Evolutionary conservation across 1,139 yeast species (phyloP), one percentile per base, ranked within the genome.

Genomic region (Blastobotrys aristatus): DNA sequence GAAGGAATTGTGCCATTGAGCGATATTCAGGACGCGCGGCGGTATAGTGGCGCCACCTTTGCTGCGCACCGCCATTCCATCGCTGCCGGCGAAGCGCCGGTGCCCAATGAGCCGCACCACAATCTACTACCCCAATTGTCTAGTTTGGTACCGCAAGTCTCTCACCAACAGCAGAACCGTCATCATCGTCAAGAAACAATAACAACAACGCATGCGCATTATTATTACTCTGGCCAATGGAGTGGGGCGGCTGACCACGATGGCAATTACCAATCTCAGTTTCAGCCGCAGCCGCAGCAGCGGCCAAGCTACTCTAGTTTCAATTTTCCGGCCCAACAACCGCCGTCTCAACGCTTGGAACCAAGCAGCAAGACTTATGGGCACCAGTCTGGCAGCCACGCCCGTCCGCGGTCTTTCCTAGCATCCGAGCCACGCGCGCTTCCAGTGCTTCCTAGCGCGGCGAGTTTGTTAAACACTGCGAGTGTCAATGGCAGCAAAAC

Each of bases 141-240:
- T n/a, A 4, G 20, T 33, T 8, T 7, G 13, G 20, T 33, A 6
- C 4, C n/a, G 6, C 17, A 14, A 8, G 11, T 8, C 10, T 14
- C 3, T 14, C 36, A 4, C 8, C 36, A 32, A 31, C 34, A 33
- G 21, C 24, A 3, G 37, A 3, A 6, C 37, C n/a, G 11, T 21
- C n/a, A 7, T 17, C n/a, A 33, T 17, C 37, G 14, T n/a, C 37
- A 33, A 14, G 35, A 8, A 31, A 8, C 10, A 31, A 14, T 11
- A 31, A 6, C 18, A 6, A 8, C 35, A 14, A 31, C 5, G 8
- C 35, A 31, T 6, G 22, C 11, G 17, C 27, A 24, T 24, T 24
- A 24, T 24, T 18, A 34, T 18, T 34, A 34, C 24, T 22, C 38
- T 18, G 38, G 38, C 4, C 38, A 18, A 18, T 34, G 38, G 38